These are phyloP conservation scores for Blastomyces gilchristii DNA, from an alignment of 2,329 filamentous ascomycete species.

Conservation along the genomic window DNA sequence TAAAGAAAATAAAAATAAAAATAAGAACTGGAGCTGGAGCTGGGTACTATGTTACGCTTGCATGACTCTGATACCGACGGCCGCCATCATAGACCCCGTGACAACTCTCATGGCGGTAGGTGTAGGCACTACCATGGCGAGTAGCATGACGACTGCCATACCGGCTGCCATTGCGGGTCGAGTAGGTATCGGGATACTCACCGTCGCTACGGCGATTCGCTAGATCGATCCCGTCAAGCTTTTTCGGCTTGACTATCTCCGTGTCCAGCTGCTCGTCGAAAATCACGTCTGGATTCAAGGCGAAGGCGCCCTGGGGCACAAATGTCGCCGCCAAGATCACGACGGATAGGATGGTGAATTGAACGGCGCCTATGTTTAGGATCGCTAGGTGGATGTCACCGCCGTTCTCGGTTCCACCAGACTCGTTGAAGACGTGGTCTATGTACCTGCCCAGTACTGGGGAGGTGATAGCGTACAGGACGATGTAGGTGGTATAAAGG, in stretches of 20 bases:
- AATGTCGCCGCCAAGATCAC: conserved; percentile 39
- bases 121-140: not conserved
- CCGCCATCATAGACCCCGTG: not conserved
- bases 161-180: not conserved
- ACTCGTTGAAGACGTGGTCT: conserved; percentile 32
- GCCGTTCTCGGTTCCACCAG: conserved; percentile 18
- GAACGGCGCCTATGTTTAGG: conserved; percentile 38
- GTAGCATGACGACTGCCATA: not conserved
- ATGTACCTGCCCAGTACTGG: conserved; percentile 40
- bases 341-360: conserved; percentile 37
- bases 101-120: not conserved
- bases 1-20: not conserved
- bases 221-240: conserved; percentile 2
- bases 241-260: conserved; percentile 10
- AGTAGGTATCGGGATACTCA: not conserved
- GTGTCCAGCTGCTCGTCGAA: conserved; percentile 15
- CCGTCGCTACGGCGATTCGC: not conserved
- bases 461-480: conserved; percentile 38
- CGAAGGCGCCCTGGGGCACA: conserved; percentile 36
- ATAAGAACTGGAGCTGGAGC: not conserved
- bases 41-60: not conserved
- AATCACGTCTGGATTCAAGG: conserved; percentile 31
- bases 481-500: conserved; percentile 42
- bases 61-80: not conserved
- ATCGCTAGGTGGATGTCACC: conserved; percentile 35